A percentile compares a stretch with the other conserved stretches of the same genome.
Conservation (phyloP, 2,329 filamentous ascomycete genomes). For the Didymosphaeria variabile region DNA sequence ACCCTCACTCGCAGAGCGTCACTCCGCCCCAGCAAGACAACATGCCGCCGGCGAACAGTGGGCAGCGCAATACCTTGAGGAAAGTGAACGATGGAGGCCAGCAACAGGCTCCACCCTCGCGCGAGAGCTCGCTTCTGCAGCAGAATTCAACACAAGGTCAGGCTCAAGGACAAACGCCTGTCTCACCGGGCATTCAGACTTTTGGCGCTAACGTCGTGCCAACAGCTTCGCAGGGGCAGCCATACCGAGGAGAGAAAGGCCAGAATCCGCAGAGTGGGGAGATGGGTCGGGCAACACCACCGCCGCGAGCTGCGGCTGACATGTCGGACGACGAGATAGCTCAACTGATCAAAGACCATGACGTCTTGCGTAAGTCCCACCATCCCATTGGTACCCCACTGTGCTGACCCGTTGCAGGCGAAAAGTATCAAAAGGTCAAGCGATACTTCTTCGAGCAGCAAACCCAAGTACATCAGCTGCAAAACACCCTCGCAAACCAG, state of each 20-base stretch:
- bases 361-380: slow-evolving; percentile 56
- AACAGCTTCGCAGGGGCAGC: slow-evolving; percentile 55
- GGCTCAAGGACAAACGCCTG: slow-evolving; percentile 45
- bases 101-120: slow-evolving; percentile 41
- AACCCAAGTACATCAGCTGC: slow-evolving; percentile 88
- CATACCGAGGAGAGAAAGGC: slow-evolving; percentile 51
- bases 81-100: slow-evolving; percentile 45
- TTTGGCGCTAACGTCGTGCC: slow-evolving; percentile 58
- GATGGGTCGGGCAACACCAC: slow-evolving; percentile 55
- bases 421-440: slow-evolving; percentile 98
- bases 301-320: slow-evolving; percentile 53
- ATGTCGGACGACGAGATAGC: slow-evolving; percentile 59
- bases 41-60: slow-evolving; percentile 39
- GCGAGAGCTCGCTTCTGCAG: slow-evolving; percentile 47
- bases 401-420: slow-evolving; percentile 63
- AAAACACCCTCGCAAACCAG: slow-evolving; percentile 97
- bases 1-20: slow-evolving; percentile 37
- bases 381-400: neutral
- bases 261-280: slow-evolving; percentile 42
- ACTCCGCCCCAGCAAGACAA: slow-evolving; percentile 44
- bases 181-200: slow-evolving; percentile 50
- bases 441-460: slow-evolving; percentile 95
- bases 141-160: slow-evolving; percentile 49
- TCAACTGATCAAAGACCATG: slow-evolving; percentile 60
- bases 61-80: slow-evolving; percentile 43